phyloP scores from a whole-genome alignment of 306 rosid species.

The Pueraria montana region DNA sequence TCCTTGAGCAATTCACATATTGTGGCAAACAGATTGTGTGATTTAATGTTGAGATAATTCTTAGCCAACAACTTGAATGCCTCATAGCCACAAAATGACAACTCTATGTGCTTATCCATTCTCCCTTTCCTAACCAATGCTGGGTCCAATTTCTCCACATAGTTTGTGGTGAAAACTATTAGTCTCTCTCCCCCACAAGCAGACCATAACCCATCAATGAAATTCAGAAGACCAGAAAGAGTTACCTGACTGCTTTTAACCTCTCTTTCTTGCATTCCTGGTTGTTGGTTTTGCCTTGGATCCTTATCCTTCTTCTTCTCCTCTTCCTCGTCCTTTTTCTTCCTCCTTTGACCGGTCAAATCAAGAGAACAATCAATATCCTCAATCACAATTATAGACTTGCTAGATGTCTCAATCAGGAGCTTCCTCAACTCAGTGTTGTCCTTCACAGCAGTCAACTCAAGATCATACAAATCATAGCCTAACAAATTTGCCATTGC shows the following conservation, averaged over 20 bases:
- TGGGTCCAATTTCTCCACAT: conserved; percentile 82
- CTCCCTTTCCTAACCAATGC: conserved; percentile 88
- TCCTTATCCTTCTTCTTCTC: conserved; percentile 53
- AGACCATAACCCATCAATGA: conserved; percentile 92
- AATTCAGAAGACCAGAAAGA: conserved; percentile 78
- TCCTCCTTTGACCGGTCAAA: conserved; percentile 69
- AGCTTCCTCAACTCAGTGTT: conserved; percentile 75
- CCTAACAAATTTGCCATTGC: conserved; percentile 81
- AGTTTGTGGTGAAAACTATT: conserved; percentile 84
- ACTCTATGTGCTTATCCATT: conserved; percentile 86
- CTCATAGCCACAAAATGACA: conserved; percentile 73
- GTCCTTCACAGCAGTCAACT: conserved; percentile 73
- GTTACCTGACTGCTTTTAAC: conserved; percentile 61
- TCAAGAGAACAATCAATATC: conserved; percentile 89
- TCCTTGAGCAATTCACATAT: conserved; percentile 55
- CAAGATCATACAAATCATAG: conserved; percentile 82
- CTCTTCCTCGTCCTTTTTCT: conserved; percentile 51
- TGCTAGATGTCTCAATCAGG: conserved; percentile 72
- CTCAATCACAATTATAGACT: conserved; percentile 74
- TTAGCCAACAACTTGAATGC: conserved; percentile 73
- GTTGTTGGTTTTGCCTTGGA: conserved; percentile 40
- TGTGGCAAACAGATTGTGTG: conserved; percentile 55
- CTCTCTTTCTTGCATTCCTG: conserved; percentile 53
- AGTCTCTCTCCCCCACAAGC: conserved; percentile 80
- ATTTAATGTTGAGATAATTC: conserved; percentile 67